Base-by-base conservation (phyloP, 257 asterid species). In the Voacanga thouarsii region DNA sequence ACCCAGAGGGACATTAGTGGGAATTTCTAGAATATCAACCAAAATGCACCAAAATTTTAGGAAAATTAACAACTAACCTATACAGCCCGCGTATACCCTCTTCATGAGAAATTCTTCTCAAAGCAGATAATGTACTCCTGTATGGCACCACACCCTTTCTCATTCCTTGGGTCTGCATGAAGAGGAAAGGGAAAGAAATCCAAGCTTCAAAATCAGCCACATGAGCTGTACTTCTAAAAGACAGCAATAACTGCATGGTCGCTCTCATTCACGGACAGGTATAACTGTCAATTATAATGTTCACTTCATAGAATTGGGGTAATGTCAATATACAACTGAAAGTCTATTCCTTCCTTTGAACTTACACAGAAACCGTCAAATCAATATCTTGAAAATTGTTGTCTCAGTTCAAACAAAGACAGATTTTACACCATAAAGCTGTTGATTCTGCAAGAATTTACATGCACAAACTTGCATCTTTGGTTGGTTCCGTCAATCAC, bases 31-130 rank as follows among this genome's bases (percentile, higher is more conserved):
- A 59, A 43, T 51, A 37, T 59, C 69, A 74, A 43, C 45, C 19
- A 18, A 70, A 51, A 39, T 21, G 55, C 28, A 15, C n/a, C 6
- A 60, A 30, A 21, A 60, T 28, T 26, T 45, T 59, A 69, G 43
- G 56, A 72, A 82, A 63, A 59, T 16, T 37, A 66, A 37, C 78
- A 55, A 39, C 73, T 79, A 81, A 95, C 99, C 98, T 95, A 85
- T 93, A 95, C 77, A 95, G 83, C 77, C 99, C 99, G 78, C 96
- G 94, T 64, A 92, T 83, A 69, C 97, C 98, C 93, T 96, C 98
- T 84, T 92, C 91, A 23, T 72, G 91, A 21, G 93, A 89, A 73
- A 96, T 96, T 84, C 91, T 90, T 83, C 90, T 84, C 74, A 93
- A 86, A 70, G 97, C 98, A 74, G 97, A 90, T 4, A 93, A 72